phyloP scores from a whole-genome alignment of 2,329 filamentous ascomycete species.

The Apiospora arundinis region DNA sequence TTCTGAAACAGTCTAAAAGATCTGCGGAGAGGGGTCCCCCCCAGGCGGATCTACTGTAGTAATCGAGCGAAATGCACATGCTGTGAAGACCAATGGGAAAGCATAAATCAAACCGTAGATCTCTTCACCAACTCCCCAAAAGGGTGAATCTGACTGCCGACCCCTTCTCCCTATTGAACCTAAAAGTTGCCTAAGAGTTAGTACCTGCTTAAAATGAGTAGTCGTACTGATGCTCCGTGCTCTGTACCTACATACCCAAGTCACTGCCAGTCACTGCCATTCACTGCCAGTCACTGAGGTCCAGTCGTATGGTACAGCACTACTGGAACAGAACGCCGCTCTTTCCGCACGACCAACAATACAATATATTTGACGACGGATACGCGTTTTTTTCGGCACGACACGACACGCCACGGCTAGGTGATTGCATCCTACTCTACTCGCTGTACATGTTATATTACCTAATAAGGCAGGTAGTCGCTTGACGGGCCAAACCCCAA shows the following conservation, averaged over 20 bases:
- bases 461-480: background rate
- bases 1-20: slow-evolving; percentile 10
- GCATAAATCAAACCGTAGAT: background rate
- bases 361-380: too few relatives aligned
- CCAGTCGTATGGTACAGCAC: too few relatives aligned
- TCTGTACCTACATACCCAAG: too few relatives aligned
- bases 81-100: background rate
- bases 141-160: background rate
- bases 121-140: background rate
- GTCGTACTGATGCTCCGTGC: too few relatives aligned
- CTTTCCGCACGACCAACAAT: background rate
- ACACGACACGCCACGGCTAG: too few relatives aligned
- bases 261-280: too few relatives aligned
- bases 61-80: background rate
- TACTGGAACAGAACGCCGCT: background rate
- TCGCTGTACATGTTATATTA: background rate
- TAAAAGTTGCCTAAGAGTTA: too few relatives aligned
- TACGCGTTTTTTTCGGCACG: too few relatives aligned
- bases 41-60: slow-evolving; percentile 6
- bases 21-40: slow-evolving; percentile 8
- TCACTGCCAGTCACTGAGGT: too few relatives aligned
- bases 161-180: background rate
- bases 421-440: too few relatives aligned
- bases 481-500: background rate
- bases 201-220: too few relatives aligned